Base-by-base conservation (phyloP, 2,329 filamentous ascomycete species). In the Lachnellula willkommii region DNA sequence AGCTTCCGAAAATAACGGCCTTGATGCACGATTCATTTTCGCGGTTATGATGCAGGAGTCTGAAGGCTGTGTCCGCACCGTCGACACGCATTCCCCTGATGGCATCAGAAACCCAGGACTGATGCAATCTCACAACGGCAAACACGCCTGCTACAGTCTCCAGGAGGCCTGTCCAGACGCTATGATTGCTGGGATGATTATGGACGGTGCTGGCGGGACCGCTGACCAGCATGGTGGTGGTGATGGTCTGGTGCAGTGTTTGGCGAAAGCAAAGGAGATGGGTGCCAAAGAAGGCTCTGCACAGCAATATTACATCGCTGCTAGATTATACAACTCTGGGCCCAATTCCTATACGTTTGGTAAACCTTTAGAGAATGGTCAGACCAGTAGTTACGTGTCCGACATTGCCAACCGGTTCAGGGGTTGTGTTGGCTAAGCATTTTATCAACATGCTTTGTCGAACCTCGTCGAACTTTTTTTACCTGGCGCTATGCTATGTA, bases 41-140 rank as follows among this genome's bases (percentile, higher is more conserved):
- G 69, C 68, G 5, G 60, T 69, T n/a, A 63, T 70, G 12, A 65
- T 70, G 60, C 69, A 72, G 60, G 70, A 71, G 52, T 63, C 63
- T 12, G 66, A 64, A 39, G 66, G 68, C 40, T 62, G 63, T 17
- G 65, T 65, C 11, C 53, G 57, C 20, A 59, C 60, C 5, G 63
- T 61, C 2, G 28, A 40, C 20, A 37, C 59, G 51, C 17, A 58
- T 14, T 55, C 58, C 7, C 40, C 51, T 12, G 54, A 59, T 22
- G 51, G 54, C 14, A 49, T 57, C n/a, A 17, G 43, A 8, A 63
- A 65, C 40, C 60, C 59, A 14, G 66, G 66, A 22, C 56, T 69
- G 3, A 68, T 69, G 66, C 66, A 69, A 59, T 59, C 58, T 7
- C 56, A 60, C 36, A 52, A 55, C 15, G 60, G 60, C 0, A 40